Base-by-base conservation (phyloP, 1,284 basidiomycete genomes). In the Chondrostereum purpureum region DNA sequence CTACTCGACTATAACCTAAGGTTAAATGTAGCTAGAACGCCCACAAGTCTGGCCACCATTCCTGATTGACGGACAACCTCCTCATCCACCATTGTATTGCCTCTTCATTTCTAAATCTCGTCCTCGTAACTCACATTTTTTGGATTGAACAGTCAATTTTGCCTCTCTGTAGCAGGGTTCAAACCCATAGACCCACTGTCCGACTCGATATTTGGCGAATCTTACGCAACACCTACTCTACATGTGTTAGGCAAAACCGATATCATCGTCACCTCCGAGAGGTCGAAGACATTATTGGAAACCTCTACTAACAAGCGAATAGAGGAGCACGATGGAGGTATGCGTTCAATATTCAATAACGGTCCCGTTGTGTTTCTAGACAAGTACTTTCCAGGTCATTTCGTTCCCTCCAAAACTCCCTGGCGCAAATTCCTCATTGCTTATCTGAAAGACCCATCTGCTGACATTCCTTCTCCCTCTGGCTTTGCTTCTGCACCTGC, bases 241-340 rank as follows among this genome's bases (percentile, higher is more conserved):
- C 89, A 92, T 59, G 70, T 95, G 13, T 67, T 92, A 4, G 92
- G 92, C 3, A 75, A 70, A 55, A 91, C 74, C 37, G 92, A 95
- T 55, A 76, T 90, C 11, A 75, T 95, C 31, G 87, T 95, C 2
- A 66, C 80, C 2, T 78, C 80, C 53, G 90, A 88, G 57, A 70
- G 87, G 18, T 76, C 85, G 2, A 71, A 73, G 52, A 65, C 67
- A 6, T 64, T 94, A 13, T 61, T 88, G 5, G 72, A 75, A 1
- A 67, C 77, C 4, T 85, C 86, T 22, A 58, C 58, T 0, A 74
- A 78, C 35, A 68, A 66, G 39, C 73, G 87, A 10, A 70, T 90
- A 3, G 86, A 86, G 56, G 74, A 75, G 55, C 88, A 91, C 49
- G 76, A 79, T 27, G 88, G 88, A 46, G 88, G 88, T 88, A 44